Conservation (phyloP, 345 rosid genomes). For the Brassica rapa region DNA sequence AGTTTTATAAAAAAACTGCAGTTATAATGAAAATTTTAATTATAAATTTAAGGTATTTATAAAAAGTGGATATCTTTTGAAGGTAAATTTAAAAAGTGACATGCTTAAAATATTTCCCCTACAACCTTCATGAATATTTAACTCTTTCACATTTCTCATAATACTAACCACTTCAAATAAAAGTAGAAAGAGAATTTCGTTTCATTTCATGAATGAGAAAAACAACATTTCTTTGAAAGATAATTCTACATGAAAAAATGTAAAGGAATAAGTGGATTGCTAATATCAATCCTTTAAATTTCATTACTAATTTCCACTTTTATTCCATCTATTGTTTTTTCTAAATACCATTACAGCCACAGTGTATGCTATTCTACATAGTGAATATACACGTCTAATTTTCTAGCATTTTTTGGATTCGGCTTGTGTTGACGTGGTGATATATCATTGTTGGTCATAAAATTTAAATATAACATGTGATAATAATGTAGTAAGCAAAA, state of each 20-base stretch:
- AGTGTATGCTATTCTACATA: background rate
- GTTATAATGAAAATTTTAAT: background rate
- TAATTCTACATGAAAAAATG: background rate
- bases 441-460: background rate
- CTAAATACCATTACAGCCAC: background rate
- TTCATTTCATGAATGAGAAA: too few species aligned
- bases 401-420: background rate
- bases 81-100: background rate
- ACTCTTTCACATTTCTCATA: background rate
- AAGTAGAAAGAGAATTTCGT: too few species aligned
- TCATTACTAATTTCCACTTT: background rate
- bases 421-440: background rate
- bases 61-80: background rate
- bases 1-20: background rate
- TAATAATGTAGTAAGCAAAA: background rate
- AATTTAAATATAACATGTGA: background rate
- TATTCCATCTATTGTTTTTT: background rate
- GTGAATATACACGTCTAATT: background rate
- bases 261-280: background rate
- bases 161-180: background rate
- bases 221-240: background rate
- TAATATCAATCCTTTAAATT: background rate
- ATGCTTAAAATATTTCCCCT: background rate
- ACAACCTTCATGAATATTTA: background rate
- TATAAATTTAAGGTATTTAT: too few species aligned